Conservation (phyloP, 2,329 filamentous ascomycete species). For the Dactylonectria estremocensis region DNA sequence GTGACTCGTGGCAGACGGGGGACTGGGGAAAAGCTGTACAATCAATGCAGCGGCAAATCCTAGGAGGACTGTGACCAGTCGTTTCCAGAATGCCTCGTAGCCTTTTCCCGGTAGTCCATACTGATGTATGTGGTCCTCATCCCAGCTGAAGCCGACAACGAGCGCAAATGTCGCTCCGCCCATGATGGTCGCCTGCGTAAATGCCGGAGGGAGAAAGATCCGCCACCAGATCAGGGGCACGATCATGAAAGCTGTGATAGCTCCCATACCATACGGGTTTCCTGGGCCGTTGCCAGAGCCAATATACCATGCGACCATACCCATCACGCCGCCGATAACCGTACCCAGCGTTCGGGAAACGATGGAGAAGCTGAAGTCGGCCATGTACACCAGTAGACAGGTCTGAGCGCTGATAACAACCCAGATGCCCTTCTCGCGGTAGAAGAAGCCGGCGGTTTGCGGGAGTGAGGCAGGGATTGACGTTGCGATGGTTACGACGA, state of each 20-base stretch:
- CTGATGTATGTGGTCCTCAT: slow-evolving; percentile 33
- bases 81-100: slow-evolving; percentile 27
- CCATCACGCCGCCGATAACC: slow-evolving; percentile 16
- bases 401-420: slow-evolving; percentile 41
- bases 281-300: slow-evolving; percentile 23
- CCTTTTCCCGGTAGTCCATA: slow-evolving; percentile 32
- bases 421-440: slow-evolving; percentile 38
- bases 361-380: slow-evolving; percentile 33
- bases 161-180: slow-evolving; percentile 37
- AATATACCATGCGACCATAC: slow-evolving; percentile 18
- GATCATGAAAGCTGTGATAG: slow-evolving; percentile 35
- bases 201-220: slow-evolving; percentile 32
- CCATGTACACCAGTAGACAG: slow-evolving; percentile 36
- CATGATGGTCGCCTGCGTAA: slow-evolving; percentile 38
- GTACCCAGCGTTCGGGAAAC: slow-evolving; percentile 20
- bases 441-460: slow-evolving; percentile 36
- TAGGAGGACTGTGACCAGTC: slow-evolving; percentile 18
- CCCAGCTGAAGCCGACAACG: slow-evolving; percentile 38
- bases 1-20: slow-evolving; percentile 25
- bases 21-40: slow-evolving; percentile 23
- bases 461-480: slow-evolving; percentile 18
- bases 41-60: slow-evolving; percentile 17
- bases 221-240: slow-evolving; percentile 39
- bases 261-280: slow-evolving; percentile 36
- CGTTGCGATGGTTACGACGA: slow-evolving; percentile 8